phyloP scores from a whole-genome alignment of 257 asterid genomes.

The Phtheirospermum japonicum region DNA sequence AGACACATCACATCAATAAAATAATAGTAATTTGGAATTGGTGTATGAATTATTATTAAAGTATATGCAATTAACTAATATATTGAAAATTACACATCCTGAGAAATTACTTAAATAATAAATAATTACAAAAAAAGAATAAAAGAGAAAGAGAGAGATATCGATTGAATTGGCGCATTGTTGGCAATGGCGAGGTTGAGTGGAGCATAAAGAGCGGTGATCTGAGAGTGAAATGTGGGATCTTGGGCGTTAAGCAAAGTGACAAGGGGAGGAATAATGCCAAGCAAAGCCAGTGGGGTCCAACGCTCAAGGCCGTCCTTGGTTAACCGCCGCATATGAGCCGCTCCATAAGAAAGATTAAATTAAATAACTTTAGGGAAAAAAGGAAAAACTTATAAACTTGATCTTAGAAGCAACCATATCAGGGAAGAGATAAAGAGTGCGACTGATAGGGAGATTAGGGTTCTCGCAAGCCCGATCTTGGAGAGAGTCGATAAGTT shows the following conservation, averaged over 20 bases:
- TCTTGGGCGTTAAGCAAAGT: slow-evolving; percentile 56
- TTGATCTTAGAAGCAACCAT: slow-evolving; percentile 7
- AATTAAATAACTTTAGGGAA: too few relatives aligned
- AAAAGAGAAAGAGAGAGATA: too few relatives aligned
- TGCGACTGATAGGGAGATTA: slow-evolving; percentile 37
- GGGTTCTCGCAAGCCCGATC: slow-evolving; percentile 48
- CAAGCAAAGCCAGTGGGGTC: slow-evolving; percentile 67
- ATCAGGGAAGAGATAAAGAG: slow-evolving; percentile 82
- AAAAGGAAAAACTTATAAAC: neutral
- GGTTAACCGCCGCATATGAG: slow-evolving; percentile 63
- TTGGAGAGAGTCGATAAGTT: slow-evolving; percentile 62
- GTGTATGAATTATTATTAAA: too few relatives aligned
- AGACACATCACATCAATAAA: too few relatives aligned
- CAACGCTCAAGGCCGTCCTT: slow-evolving; percentile 61
- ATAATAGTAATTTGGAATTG: too few relatives aligned
- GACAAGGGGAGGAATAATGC: slow-evolving; percentile 86
- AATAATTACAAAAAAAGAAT: too few relatives aligned
- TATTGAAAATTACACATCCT: too few relatives aligned
- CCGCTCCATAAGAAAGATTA: too few relatives aligned
- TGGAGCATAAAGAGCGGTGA: slow-evolving; percentile 76
- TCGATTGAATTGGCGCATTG: slow-evolving; percentile 42
- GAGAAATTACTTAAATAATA: too few relatives aligned
- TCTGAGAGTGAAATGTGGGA: slow-evolving; percentile 41
- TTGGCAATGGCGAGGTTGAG: slow-evolving; percentile 75
- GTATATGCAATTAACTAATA: neutral